A percentile compares a stretch with the other conserved stretches of the same genome.
phyloP scores from a whole-genome alignment of 208 protist species.

The Crithidia thermophila region DNA sequence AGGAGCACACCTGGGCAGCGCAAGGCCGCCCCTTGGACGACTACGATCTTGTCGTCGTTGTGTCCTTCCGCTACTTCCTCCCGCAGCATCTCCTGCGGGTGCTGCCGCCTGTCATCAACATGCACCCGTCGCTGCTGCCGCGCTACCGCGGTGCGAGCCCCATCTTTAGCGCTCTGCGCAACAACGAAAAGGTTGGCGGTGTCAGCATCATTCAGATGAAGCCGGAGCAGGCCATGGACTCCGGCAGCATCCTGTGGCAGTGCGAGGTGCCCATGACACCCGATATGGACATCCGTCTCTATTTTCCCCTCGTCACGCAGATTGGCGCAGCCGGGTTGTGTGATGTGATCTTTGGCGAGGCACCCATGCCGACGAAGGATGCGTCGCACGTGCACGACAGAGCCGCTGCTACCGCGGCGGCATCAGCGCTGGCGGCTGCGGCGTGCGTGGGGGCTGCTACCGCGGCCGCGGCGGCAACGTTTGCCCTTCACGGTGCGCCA shows the following conservation, averaged over 20 bases:
- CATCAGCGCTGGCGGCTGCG: background rate
- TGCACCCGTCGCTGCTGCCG: slow-evolving; percentile 90
- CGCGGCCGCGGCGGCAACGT: background rate
- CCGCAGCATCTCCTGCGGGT: slow-evolving; percentile 58
- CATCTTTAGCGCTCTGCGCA: slow-evolving; percentile 84
- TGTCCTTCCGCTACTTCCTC: slow-evolving; percentile 90
- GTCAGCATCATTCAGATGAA: slow-evolving; percentile 80
- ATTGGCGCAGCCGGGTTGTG: slow-evolving; percentile 72
- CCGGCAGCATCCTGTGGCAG: slow-evolving; percentile 81
- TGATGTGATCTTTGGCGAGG: slow-evolving; percentile 74
- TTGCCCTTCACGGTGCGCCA: background rate
- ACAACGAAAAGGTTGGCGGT: slow-evolving; percentile 68
- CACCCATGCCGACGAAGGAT: background rate
- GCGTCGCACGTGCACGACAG: background rate
- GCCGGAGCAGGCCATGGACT: slow-evolving; percentile 73
- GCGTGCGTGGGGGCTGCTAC: background rate
- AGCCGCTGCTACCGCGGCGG: background rate
- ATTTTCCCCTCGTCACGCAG: slow-evolving; percentile 81
- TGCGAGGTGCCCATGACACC: slow-evolving; percentile 60
- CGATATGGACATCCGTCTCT: slow-evolving; percentile 78
- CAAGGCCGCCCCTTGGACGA: slow-evolving; percentile 42
- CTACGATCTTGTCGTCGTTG: slow-evolving; percentile 83
- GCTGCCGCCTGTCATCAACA: slow-evolving; percentile 81
- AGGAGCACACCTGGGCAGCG: slow-evolving; percentile 30
- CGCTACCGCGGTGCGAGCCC: slow-evolving; percentile 88